Evolutionary conservation across 352 stramenopile genomes (phyloP), one percentile per base, ranked within the genome.

Genomic region (Phytophthora pseudosyringae): DNA sequence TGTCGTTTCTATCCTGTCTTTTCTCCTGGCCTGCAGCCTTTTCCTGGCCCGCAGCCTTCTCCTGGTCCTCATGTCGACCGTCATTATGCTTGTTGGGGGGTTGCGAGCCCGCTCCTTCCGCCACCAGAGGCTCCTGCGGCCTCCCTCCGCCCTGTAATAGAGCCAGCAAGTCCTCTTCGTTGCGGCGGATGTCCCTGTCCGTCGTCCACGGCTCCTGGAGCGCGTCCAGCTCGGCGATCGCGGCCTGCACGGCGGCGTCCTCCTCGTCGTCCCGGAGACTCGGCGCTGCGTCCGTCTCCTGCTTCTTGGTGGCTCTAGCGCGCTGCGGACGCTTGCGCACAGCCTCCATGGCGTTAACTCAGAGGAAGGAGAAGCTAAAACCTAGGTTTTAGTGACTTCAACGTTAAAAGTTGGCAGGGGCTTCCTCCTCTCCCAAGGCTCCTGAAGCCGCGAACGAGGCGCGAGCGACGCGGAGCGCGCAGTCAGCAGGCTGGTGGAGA

Each of bases 151-250:
- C 67, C 4, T 69, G 69, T 18, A 89, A 59, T 13, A 93, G 57
- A 26, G 69, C 66, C 47, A 87, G 54, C 7, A 91, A 62, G 11
- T 88, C 75, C 13, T 90, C 77, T 52, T 91, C 82, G 41, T 89
- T 81, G 43, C 80, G 73, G 25, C 44, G 62, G 59, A 91, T 87
- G 53, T 90, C 80, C n/a, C 31, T 45, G 15, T 83, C 75, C 3
- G 52, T 64, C 15, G 54, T 43, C 25, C 28, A 7, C 12, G 21
- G 62, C 13, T 72, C 54, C 41, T 65, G 45, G 8, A 61, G 36
- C 0, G 52, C 39, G 40, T 72, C 59, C 11, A 67, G 39, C 32
- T 71, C 65, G 2, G 58, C 48, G 11, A 53, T 70, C 5, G 45
- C 62, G 5, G 46, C 47, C 25, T 69, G 41, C 11, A 68, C 21